A percentile compares a stretch with the other conserved stretches of the same genome.
Conservation (phyloP, 805 yeast genomes). For the Candida dajiaensis region DNA sequence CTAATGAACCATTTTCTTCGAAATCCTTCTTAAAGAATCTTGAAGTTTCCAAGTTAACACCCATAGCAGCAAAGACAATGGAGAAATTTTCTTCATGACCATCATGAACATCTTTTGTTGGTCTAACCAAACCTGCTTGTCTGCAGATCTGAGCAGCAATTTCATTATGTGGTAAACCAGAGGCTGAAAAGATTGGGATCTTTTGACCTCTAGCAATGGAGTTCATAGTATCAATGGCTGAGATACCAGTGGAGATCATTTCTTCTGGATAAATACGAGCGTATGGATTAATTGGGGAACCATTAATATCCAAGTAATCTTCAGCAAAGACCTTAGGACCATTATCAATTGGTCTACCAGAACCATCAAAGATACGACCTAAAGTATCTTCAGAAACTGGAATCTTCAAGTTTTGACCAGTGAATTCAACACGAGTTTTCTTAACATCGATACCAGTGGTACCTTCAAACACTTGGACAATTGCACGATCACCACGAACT, state of each 20-base stretch:
- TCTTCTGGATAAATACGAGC: constrained; percentile 99
- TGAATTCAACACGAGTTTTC: constrained; percentile 94
- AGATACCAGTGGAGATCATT: constrained; percentile 98
- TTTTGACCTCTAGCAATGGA: constrained; percentile 99
- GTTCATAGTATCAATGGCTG: constrained; percentile 98
- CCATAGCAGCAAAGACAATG: constrained; percentile 99
- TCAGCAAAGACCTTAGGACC: constrained; percentile 99
- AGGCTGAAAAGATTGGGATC: constrained; percentile 97
- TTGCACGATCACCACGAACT: constrained; percentile 94
- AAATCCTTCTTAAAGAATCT: constrained; percentile 98
- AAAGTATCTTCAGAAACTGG: constrained; percentile 96
- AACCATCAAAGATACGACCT: constrained; percentile 98
- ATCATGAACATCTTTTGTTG: constrained; percentile 98
- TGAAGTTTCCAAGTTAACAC: constrained; percentile 97
- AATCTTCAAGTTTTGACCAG: constrained; percentile 89
- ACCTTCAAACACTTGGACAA: constrained; percentile 99
- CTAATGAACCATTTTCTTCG: constrained; percentile 97
- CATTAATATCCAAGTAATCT: constrained; percentile 96
- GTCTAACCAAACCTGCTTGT: constrained; percentile 98
- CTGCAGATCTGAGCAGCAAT: constrained; percentile 99
- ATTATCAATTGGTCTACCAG: constrained; percentile 96
- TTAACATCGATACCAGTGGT: constrained; percentile 98
- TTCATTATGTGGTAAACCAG: constrained; percentile 99
- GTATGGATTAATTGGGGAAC: constrained; percentile 97
- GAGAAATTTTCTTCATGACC: constrained; percentile 99